A percentile compares a stretch with the other conserved stretches of the same genome.
Conservation (phyloP, 1,284 basidiomycete species). For the Neonothopanus nambi region DNA sequence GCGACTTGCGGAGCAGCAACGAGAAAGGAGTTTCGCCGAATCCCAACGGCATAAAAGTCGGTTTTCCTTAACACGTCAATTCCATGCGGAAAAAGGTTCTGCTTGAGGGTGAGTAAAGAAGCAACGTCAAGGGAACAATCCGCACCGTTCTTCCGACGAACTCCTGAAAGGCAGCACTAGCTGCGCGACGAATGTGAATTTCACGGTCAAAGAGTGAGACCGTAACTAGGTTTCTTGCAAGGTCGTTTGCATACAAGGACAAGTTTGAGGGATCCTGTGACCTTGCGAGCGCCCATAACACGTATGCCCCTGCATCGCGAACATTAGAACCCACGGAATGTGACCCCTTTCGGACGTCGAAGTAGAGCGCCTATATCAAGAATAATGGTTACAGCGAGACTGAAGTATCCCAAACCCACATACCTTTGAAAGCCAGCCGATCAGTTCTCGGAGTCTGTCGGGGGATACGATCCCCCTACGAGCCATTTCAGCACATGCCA, state of each 20-base stretch:
- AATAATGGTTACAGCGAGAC: conserved; percentile 7
- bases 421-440: conserved; percentile 82
- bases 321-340: conserved; percentile 95
- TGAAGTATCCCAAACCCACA: conserved; percentile 21
- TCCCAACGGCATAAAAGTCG: conserved; percentile 93
- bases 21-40: conserved; percentile 83
- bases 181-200: conserved; percentile 92
- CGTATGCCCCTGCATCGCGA: conserved; percentile 93
- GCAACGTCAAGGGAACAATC: conserved; percentile 29
- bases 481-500: conserved; percentile 92
- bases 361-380: conserved; percentile 74
- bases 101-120: conserved; percentile 16
- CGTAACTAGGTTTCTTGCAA: conserved; percentile 74
- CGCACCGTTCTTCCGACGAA: conserved; percentile 88
- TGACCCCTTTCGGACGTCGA: conserved; percentile 89
- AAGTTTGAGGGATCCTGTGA: conserved; percentile 66
- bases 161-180: conserved; percentile 98
- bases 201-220: conserved; percentile 92
- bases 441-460: conserved; percentile 58
- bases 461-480: conserved; percentile 73
- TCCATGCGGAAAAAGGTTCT: conserved; percentile 90
- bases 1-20: conserved; percentile 85
- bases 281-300: conserved; percentile 92
- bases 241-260: conserved; percentile 57
- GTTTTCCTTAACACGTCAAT: conserved; percentile 91